phyloP scores from a whole-genome alignment of 148 eudicot species.

The Fagopyrum tataricum region DNA sequence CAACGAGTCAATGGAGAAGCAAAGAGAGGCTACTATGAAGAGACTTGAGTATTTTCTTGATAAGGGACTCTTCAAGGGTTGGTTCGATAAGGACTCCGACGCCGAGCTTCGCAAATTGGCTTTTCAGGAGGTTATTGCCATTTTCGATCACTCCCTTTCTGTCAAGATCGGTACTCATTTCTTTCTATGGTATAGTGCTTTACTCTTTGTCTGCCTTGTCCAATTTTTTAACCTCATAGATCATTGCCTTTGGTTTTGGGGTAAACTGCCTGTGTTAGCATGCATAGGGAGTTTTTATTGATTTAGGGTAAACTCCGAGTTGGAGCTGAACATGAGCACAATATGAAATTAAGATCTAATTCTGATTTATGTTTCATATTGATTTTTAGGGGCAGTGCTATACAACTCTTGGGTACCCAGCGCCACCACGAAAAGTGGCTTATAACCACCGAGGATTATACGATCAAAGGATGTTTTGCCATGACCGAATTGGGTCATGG shows the following conservation, averaged over 20 bases:
- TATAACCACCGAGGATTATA: slow-evolving; percentile 53
- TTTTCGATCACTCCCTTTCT: slow-evolving; percentile 73
- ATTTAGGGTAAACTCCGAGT: too few relatives aligned
- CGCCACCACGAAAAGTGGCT: slow-evolving; percentile 96
- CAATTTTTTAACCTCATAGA: too few relatives aligned
- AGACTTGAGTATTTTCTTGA: slow-evolving; percentile 49
- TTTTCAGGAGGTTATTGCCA: slow-evolving; percentile 38
- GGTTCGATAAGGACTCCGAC: slow-evolving; percentile 43
- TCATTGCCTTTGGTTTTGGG: too few relatives aligned
- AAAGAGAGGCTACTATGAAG: slow-evolving; percentile 61
- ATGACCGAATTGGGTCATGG: slow-evolving; percentile 99
- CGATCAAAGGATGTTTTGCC: slow-evolving; percentile 84
- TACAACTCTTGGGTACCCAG: slow-evolving; percentile 82
- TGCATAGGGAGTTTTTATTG: too few relatives aligned
- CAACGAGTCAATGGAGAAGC: slow-evolving; percentile 74
- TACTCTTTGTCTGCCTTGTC: not conserved
- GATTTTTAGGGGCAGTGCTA: slow-evolving; percentile 79
- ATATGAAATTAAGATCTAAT: too few relatives aligned
- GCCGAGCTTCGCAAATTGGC: slow-evolving; percentile 59
- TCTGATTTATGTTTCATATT: slow-evolving; percentile 2
- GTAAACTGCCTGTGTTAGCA: too few relatives aligned
- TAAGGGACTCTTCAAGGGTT: slow-evolving; percentile 53
- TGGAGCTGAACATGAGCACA: too few relatives aligned
- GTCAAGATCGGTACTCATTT: slow-evolving; percentile 75
- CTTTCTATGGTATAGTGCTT: slow-evolving; percentile 59